Evolutionary conservation across 78 protist genomes (phyloP), one percentile per base, ranked within the genome.

Genomic region (Trichosphaerium sp.): DNA sequence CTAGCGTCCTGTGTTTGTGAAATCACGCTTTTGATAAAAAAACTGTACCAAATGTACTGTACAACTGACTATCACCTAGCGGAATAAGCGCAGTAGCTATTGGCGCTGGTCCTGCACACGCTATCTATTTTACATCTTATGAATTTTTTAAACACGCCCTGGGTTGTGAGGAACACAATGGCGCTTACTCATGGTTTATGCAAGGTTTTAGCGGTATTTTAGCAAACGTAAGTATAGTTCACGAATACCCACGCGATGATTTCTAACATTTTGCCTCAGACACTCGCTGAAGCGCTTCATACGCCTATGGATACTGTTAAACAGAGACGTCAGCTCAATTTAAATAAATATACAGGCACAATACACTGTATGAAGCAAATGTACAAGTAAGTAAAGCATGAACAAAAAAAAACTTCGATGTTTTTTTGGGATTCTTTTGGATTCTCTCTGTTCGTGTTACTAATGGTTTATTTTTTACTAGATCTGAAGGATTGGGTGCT

Each of bases 231-330:
- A n/a, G 71, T 66, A 0, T 55, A 2, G 31, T 4, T 23, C 10
- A 10, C 21, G 12, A 21, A 29, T 35, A 38, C 18, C 38, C 61
- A 28, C 15, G 52, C 31, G 18, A 38, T 4, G 32, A 31, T 21
- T 38, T 44, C 23, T 29, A 47, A 43, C 10, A 34, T 35, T 6
- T 37, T n/a, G 54, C 12, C 4, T 25, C 43, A 41, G 80, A 69
- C 71, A 68, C 48, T 43, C 23, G 61, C 67, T 61, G 88, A 82
- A 35, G 70, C 77, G 69, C 75, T 82, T 25, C 71, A 72, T 64
- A 71, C 78, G 23, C 88, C 88, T 41, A 82, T 82, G 88, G 88
- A 82, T 63, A 78, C 63, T 4, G 66, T 69, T 11, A 82, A 82
- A 60, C 88, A 82, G 57, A 65, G 88, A 56, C 37, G 74, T 47